phyloP scores from a whole-genome alignment of 768 basidiomycete genomes.

The Pilatotrama ljubarskyi region DNA sequence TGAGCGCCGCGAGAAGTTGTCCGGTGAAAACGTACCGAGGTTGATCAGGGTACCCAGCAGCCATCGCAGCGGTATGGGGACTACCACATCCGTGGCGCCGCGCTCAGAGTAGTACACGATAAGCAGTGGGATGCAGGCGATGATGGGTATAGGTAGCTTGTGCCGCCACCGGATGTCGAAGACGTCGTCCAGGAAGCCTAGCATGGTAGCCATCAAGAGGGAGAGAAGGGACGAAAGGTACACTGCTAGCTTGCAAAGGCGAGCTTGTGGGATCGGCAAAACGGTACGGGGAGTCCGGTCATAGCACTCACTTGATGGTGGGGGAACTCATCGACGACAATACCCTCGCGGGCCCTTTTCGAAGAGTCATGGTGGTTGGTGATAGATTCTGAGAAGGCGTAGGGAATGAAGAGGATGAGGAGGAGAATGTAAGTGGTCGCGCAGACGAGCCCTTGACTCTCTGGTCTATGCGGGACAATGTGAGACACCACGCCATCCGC shows the following conservation, averaged over 20 bases:
- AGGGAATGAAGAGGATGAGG: slow-evolving; percentile 91
- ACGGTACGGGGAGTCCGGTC: neutral
- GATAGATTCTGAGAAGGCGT: slow-evolving; percentile 83
- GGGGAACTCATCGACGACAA: slow-evolving; percentile 68
- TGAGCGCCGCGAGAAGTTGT: slow-evolving; percentile 5
- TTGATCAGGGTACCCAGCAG: slow-evolving; percentile 81
- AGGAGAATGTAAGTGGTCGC: slow-evolving; percentile 86
- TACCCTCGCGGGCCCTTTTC: slow-evolving; percentile 53
- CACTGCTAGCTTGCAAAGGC: slow-evolving; percentile 67
- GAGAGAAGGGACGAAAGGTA: slow-evolving; percentile 94
- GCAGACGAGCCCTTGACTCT: slow-evolving; percentile 89
- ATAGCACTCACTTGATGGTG: slow-evolving; percentile 66
- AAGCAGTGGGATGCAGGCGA: slow-evolving; percentile 91
- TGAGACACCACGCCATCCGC: neutral
- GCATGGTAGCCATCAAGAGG: slow-evolving; percentile 85
- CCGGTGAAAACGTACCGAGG: slow-evolving; percentile 58
- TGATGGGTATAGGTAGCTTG: slow-evolving; percentile 95
- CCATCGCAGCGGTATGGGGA: slow-evolving; percentile 78
- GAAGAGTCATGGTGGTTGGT: slow-evolving; percentile 44
- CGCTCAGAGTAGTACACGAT: slow-evolving; percentile 96
- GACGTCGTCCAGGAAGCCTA: slow-evolving; percentile 95
- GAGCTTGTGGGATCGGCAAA: neutral
- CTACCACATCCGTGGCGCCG: slow-evolving; percentile 91
- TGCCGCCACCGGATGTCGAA: slow-evolving; percentile 99
- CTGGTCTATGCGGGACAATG: slow-evolving; percentile 59